These are phyloP conservation scores for Aspergillus pseudonomiae DNA, from an alignment of 2,329 filamentous ascomycete species.

Conservation along the genomic window DNA sequence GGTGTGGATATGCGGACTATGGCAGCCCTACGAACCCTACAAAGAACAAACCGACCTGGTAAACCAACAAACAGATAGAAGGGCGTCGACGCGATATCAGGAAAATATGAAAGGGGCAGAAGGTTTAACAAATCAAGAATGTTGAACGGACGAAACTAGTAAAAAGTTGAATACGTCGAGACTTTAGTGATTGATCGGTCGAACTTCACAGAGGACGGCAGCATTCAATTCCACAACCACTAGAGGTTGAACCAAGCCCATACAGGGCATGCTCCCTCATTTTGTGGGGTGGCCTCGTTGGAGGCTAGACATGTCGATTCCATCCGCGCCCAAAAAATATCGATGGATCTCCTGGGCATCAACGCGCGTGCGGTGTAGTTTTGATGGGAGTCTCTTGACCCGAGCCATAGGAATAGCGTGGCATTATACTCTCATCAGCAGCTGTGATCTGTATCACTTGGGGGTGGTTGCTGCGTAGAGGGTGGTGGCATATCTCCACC, in stretches of 20 bases:
- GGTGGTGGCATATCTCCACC: neutral
- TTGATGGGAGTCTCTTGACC: neutral
- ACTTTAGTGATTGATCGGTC: neutral
- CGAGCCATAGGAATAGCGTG: neutral
- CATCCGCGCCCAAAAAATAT: neutral
- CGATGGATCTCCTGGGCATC: neutral
- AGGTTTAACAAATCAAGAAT: neutral
- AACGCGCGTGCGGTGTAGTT: neutral
- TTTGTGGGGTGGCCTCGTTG: neutral
- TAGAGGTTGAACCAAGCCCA: neutral
- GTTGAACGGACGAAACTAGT: neutral
- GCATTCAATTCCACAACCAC: neutral
- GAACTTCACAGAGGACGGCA: neutral
- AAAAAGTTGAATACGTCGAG: neutral
- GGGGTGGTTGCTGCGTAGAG: too few relatives aligned
- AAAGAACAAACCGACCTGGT: neutral
- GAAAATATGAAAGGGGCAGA: neutral
- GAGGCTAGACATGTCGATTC: neutral
- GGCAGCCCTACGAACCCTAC: neutral
- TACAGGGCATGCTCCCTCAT: neutral
- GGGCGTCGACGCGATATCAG: neutral
- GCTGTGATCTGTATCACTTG: neutral
- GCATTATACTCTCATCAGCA: neutral
- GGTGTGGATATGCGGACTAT: conserved; percentile 4
- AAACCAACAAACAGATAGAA: neutral